Evolutionary conservation across 495 filamentous ascomycete genomes (phyloP), one percentile per base, ranked within the genome.

Genomic region (Penicillium ucsense): DNA sequence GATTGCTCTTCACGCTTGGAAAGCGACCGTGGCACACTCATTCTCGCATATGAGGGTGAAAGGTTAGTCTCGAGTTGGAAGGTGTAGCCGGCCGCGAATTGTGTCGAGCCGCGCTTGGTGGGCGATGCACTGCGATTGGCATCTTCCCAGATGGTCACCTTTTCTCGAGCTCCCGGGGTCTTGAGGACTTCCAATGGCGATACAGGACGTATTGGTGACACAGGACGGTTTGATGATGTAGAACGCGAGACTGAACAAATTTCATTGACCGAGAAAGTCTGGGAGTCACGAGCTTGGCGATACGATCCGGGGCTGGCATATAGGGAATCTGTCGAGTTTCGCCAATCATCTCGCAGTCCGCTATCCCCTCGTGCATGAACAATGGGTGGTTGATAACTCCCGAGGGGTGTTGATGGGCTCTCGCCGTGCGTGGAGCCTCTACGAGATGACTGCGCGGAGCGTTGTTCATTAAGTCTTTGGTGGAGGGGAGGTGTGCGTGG

Each of bases 121-220:
- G 56, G 54, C 1, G 59, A 57, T 8, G 28, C 52, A 32, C 52
- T 47, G 8, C 52, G 54, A 40, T 55, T 55, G 20, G 49, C 49
- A 44, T 71, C 67, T 56, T 73, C 67, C 57, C 61, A 71, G 39
- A 71, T 73, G 0, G 62, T 64, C 12, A 73, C 64, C n/a, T 60
- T 62, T 28, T 59, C 52, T 11, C 53, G 42, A 4, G 60, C 48
- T 3, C 48, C 47, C 1, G 49, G 38, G 9, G 2, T 9, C 8
- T 31, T 37, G 27, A 31, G 37, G 3, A 33, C 41, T 27, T 45
- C 41, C 2, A 38, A 5, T 6, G 49, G 34, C n/a, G 56, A 52
- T 0, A 41, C 7, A 10, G 43, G 31, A 6, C 43, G 31, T 27
- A 46, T 43, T 0, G 34, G 31, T 27, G 51, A 34, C 5, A 37